These are phyloP conservation scores for Garcia nutans DNA, from an alignment of 345 rosid genomes.

Conservation along the genomic window DNA sequence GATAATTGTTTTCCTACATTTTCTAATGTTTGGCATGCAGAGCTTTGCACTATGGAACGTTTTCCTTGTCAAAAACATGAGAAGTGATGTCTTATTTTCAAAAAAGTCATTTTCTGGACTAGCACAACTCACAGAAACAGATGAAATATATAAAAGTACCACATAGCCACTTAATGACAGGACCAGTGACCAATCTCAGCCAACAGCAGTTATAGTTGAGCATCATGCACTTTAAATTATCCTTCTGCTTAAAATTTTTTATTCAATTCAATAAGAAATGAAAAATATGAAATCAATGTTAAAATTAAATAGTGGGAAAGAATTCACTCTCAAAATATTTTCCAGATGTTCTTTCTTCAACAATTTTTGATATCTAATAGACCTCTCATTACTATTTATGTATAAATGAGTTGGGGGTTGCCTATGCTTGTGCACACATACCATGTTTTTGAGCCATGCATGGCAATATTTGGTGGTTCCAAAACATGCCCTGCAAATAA, in stretches of 20 bases:
- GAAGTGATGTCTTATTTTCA: too few species aligned
- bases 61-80: neutral
- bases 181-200: neutral
- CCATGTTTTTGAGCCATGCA: constrained; percentile 94
- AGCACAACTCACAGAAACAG: neutral
- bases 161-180: neutral
- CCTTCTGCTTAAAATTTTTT: neutral
- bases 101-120: neutral
- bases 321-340: too few species aligned
- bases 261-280: neutral
- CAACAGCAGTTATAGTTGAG: neutral
- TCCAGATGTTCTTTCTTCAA: neutral
- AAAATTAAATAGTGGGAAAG: too few species aligned
- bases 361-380: neutral
- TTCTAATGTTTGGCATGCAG: neutral
- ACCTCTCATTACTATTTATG: neutral
- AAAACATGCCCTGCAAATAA: constrained; percentile 73
- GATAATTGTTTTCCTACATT: neutral
- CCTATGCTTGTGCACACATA: constrained; percentile 20
- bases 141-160: neutral
- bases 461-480: constrained; percentile 96
- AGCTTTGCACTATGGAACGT: neutral
- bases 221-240: neutral
- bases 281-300: neutral
- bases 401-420: too few species aligned